These are phyloP conservation scores for Tricholoma hemisulphureum DNA, from an alignment of 768 basidiomycete genomes.

Conservation along the genomic window DNA sequence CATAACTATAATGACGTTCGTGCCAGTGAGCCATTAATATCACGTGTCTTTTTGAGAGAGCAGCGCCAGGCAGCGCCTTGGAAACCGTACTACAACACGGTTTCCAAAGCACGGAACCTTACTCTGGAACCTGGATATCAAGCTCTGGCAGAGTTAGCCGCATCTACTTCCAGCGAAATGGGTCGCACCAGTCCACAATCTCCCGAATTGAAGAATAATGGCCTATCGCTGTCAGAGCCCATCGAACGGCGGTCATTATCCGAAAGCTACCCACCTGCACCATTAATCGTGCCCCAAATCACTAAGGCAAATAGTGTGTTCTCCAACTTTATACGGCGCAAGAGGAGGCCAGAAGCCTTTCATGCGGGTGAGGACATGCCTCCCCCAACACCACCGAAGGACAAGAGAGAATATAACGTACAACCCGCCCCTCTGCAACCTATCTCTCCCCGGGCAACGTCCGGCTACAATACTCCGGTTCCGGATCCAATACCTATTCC, in stretches of 20 bases:
- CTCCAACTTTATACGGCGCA: constrained; percentile 40
- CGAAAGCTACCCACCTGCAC: constrained; percentile 26
- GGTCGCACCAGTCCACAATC: constrained; percentile 12
- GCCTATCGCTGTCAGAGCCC: constrained; percentile 17
- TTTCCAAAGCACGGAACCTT: too few relatives aligned
- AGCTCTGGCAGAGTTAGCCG: constrained; percentile 31
- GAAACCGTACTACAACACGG: too few relatives aligned
- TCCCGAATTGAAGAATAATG: constrained; percentile 14
- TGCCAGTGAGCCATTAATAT: too few relatives aligned
- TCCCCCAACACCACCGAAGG: constrained; percentile 50
- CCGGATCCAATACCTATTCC: constrained; percentile 8
- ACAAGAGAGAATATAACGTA: constrained; percentile 25
- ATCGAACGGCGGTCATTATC: constrained; percentile 33
- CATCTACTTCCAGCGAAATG: constrained; percentile 13
- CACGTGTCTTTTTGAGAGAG: too few relatives aligned
- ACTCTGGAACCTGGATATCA: constrained; percentile 39
- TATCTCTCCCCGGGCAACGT: constrained; percentile 1
- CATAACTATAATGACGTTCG: too few relatives aligned
- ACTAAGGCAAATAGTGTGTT: constrained; percentile 31
- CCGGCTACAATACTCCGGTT: neutral
- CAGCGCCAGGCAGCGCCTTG: too few relatives aligned
- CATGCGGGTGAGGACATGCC: constrained; percentile 23
- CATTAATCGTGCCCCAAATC: constrained; percentile 20
- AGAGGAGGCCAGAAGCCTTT: constrained; percentile 25
- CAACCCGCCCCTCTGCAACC: constrained; percentile 7